Evolutionary conservation across 2,329 filamentous ascomycete genomes (phyloP).

Genomic region (Sporothrix humicola): DNA sequence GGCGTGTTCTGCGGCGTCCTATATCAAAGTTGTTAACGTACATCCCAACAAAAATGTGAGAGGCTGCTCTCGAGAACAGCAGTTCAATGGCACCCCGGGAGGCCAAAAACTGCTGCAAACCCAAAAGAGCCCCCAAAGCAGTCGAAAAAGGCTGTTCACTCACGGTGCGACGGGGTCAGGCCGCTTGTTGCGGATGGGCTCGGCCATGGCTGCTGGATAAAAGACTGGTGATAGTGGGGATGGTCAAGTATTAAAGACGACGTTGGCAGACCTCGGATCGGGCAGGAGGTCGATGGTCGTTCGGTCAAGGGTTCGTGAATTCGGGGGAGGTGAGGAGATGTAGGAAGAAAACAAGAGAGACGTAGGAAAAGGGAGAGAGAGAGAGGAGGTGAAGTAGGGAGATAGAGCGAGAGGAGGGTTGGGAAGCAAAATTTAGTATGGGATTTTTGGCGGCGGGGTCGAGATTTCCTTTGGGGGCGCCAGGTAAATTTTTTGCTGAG

Average conservation of each 20-base stretch:
- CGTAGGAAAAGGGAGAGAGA: conserved; percentile 35
- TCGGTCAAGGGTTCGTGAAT: conserved; percentile 1
- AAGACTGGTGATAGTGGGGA: conserved; percentile 15
- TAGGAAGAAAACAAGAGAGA: conserved; percentile 36
- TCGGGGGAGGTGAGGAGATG: conserved; percentile 15
- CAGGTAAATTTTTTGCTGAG: conserved; percentile 40
- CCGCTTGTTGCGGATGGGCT: conserved; percentile 69
- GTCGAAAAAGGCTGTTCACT: conserved; percentile 43
- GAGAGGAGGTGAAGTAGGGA: conserved; percentile 16
- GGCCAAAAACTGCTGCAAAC: not conserved
- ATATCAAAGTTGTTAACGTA: conserved; percentile 41
- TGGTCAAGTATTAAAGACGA: conserved; percentile 4
- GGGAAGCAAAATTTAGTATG: conserved; percentile 34
- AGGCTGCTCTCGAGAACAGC: not conserved
- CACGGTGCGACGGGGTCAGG: conserved; percentile 64
- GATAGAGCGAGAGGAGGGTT: conserved; percentile 31
- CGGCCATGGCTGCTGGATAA: conserved; percentile 55
- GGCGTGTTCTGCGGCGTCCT: conserved; percentile 99
- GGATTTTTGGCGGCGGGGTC: conserved; percentile 39
- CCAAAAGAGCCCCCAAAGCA: not conserved
- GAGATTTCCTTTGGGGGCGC: conserved; percentile 34
- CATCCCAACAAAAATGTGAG: conserved; percentile 14
- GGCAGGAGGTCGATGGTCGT: conserved; percentile 10
- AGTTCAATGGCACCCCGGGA: not conserved
- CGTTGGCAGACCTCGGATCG: conserved; percentile 8